Evolutionary conservation across 129 eudicot genomes (phyloP).

Genomic region (Solidago caesia): DNA sequence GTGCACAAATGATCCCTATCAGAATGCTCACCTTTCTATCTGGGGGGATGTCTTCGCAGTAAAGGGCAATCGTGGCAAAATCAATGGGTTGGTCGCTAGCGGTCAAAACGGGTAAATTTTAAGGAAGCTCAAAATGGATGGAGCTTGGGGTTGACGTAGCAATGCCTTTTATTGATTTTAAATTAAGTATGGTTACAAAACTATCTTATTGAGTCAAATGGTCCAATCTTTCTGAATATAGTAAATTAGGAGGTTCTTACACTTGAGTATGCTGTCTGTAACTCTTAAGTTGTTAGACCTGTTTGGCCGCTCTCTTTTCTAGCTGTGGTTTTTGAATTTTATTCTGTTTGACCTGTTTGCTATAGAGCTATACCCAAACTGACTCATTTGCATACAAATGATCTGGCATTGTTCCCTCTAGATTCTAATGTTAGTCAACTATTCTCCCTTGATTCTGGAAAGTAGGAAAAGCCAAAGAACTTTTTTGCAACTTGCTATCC

Average conservation of each 20-base stretch:
- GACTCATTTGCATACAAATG: not conserved
- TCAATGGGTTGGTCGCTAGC: not conserved
- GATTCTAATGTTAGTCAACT: not conserved
- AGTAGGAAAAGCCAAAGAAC: not conserved
- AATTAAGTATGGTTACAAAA: not conserved
- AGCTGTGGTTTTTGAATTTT: not conserved
- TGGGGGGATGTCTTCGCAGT: too few species aligned
- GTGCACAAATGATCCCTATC: not conserved
- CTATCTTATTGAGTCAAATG: not conserved
- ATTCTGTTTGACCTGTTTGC: not conserved
- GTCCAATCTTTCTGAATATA: not conserved
- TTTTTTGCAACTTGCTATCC: not conserved
- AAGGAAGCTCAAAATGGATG: not conserved
- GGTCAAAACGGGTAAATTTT: not conserved
- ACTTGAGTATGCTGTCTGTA: not conserved
- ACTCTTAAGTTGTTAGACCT: not conserved
- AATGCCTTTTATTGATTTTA: not conserved
- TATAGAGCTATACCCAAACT: not conserved
- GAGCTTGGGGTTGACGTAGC: not conserved
- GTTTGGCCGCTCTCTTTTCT: not conserved
- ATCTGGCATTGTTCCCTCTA: not conserved
- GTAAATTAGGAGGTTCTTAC: not conserved
- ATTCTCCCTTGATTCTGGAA: not conserved
- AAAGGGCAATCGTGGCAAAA: not conserved
- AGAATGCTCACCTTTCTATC: not conserved